phyloP scores from a whole-genome alignment of 139 green algal species.

The Chlamydomonas schloesseri region DNA sequence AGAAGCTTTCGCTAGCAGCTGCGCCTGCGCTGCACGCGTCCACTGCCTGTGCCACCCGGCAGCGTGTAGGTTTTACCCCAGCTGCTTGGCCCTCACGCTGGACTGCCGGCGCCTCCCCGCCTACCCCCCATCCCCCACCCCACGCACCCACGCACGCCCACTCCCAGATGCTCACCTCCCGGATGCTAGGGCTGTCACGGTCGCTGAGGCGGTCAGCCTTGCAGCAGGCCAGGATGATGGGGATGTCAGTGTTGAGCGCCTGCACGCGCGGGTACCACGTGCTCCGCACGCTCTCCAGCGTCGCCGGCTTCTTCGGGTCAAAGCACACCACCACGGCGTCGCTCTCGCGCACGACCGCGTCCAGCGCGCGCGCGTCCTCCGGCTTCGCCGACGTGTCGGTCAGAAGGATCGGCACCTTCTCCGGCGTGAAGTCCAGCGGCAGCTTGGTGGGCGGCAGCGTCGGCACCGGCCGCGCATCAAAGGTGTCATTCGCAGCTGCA shows the following conservation, averaged over 20 bases:
- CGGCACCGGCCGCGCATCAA: conserved; percentile 76
- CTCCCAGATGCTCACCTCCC: not conserved
- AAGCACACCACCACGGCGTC: conserved; percentile 87
- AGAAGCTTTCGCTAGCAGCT: no score
- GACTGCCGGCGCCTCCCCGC: no score
- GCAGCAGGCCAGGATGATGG: conserved; percentile 83
- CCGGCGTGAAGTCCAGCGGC: conserved; percentile 75
- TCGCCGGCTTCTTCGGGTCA: conserved; percentile 55
- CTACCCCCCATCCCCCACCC: not conserved
- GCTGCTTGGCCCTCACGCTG: no score
- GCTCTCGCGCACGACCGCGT: conserved; percentile 68
- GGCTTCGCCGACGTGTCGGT: conserved; percentile 82
- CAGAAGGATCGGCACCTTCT: conserved; percentile 79
- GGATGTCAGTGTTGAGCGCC: conserved; percentile 59
- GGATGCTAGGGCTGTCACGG: conserved; percentile 10
- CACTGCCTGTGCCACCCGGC: no score
- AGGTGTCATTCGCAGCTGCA: conserved; percentile 81
- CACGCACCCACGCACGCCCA: not conserved
- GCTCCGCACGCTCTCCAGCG: conserved; percentile 68
- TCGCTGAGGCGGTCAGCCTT: conserved; percentile 70
- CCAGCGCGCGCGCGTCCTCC: conserved; percentile 75
- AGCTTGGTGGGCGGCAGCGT: conserved; percentile 84
- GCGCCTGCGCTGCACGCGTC: no score
- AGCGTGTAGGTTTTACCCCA: no score
- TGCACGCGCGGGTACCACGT: conserved; percentile 79